Base-by-base conservation (phyloP, 148 eudicot species). In the Arctostaphylos glauca region DNA sequence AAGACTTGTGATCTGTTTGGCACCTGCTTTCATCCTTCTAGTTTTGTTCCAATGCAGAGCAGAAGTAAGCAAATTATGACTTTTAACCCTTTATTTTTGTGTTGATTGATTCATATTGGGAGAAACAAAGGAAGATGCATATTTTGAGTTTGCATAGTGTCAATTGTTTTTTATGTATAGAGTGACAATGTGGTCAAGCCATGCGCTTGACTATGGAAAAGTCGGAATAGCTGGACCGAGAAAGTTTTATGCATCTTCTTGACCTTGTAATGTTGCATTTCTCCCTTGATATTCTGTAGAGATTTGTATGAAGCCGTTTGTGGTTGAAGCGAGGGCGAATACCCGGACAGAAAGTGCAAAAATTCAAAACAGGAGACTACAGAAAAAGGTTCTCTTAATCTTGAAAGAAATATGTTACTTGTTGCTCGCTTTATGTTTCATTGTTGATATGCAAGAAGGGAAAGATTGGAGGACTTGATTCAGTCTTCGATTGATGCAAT, bases 291-390 rank as follows among this genome's bases (percentile, higher is more conserved):
- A 14, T 13, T 79, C 55, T 52, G 54, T 77, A 95, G 95, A 81
- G 80, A 1, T 87, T 58, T 67, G 43, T 31, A 67, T 84, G 87
- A 96, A 87, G 84, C 90, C 93, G 48, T 76, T 90, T 83, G 87
- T 88, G 70, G 79, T 91, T 79, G 87, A 87, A 83, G 94, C 97
- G 9, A 88, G 92, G 81, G 92, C 88, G 2, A 91, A 89, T 76
- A 81, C 93, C 44, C 76, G 87, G 53, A 92, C 88, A 2, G 98
- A 93, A 68, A 92, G 87, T 86, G 84, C 92, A n/a, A 93, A 94
- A 87, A 87, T 89, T 68, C 94, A 87, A 58, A 90, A 96, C 74
- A 89, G 97, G 84, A 91, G 95, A 88, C 66, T 85, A 68, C 89
- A 70, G 58, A 94, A 86, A 85, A 96, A 96, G 99, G 99, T 94